These are phyloP conservation scores for Fusarium xyrophilum DNA, from an alignment of 2,329 filamentous ascomycete species.

Conservation along the genomic window DNA sequence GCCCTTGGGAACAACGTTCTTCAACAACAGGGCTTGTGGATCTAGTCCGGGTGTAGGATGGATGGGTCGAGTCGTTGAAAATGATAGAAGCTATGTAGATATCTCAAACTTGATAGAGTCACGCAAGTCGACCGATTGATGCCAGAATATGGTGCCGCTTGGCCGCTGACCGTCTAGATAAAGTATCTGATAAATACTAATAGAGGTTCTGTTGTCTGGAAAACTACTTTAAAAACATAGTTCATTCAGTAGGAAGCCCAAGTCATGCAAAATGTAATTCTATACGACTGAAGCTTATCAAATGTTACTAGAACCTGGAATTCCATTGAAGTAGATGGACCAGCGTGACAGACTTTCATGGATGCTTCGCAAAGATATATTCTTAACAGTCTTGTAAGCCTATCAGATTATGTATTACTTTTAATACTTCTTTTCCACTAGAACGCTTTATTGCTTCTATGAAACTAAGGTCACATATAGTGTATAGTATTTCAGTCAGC, in stretches of 20 bases:
- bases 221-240: rapidly evolving
- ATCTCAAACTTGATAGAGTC: rapidly evolving
- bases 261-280: too few relatives aligned
- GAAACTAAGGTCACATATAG: neutral
- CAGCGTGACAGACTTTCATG: rapidly evolving
- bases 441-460: neutral
- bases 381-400: rapidly evolving
- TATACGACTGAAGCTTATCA: rapidly evolving
- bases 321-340: rapidly evolving
- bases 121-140: rapidly evolving
- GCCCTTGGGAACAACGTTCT: neutral
- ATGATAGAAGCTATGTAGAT: rapidly evolving
- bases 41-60: neutral
- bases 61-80: neutral
- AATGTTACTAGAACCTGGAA: rapidly evolving
- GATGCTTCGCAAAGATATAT: rapidly evolving
- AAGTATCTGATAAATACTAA: neutral
- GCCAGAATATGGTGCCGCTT: neutral
- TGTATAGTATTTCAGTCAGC: too few relatives aligned
- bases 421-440: rapidly evolving
- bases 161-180: rapidly evolving
- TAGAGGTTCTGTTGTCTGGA: rapidly evolving
- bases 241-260: too few relatives aligned
- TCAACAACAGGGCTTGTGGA: rapidly evolving
- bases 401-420: too few relatives aligned